These are phyloP conservation scores for Chlamydomonas sp. DNA, from an alignment of 139 green algal genomes.

Conservation along the genomic window DNA sequence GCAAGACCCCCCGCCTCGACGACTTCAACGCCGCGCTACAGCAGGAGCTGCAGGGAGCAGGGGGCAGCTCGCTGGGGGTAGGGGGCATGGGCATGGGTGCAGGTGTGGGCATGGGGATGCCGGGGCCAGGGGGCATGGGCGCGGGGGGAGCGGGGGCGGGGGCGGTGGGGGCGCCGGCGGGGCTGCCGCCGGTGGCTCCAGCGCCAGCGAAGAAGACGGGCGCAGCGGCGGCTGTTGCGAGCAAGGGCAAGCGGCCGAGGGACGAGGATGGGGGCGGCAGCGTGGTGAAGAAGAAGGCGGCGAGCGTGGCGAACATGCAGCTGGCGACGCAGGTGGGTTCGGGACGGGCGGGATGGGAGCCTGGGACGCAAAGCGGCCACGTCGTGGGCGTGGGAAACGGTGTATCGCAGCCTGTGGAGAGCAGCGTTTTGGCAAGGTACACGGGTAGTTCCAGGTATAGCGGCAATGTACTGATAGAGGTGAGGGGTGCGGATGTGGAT, in stretches of 20 bases:
- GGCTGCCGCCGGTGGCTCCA: not conserved
- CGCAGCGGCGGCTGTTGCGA: not conserved
- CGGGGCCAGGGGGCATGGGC: too few relatives aligned
- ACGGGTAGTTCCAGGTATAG: too few relatives aligned
- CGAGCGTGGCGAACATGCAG: not conserved
- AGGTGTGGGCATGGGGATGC: too few relatives aligned
- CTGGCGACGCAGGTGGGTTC: slow-evolving; percentile 10
- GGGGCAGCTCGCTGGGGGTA: too few relatives aligned
- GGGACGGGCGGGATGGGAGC: not conserved
- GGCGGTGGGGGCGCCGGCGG: not conserved
- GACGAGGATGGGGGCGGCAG: slow-evolving; percentile 7
- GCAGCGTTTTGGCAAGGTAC: too few relatives aligned
- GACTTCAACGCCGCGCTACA: slow-evolving; percentile 31
- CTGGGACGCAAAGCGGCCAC: too few relatives aligned
- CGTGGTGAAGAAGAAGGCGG: not conserved
- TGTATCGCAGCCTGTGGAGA: too few relatives aligned
- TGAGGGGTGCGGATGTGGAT: too few relatives aligned
- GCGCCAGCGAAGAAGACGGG: slow-evolving; percentile 8
- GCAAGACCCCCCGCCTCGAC: slow-evolving; percentile 35
- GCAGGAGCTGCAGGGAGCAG: slow-evolving; percentile 14
- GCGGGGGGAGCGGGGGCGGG: too few relatives aligned
- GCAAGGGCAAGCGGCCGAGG: slow-evolving; percentile 38
- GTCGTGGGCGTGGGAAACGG: too few relatives aligned
- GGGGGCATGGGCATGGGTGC: too few relatives aligned
- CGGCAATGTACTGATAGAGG: too few relatives aligned